These are phyloP conservation scores for Tricholoma matsutake DNA, from an alignment of 768 basidiomycete genomes.

Conservation along the genomic window DNA sequence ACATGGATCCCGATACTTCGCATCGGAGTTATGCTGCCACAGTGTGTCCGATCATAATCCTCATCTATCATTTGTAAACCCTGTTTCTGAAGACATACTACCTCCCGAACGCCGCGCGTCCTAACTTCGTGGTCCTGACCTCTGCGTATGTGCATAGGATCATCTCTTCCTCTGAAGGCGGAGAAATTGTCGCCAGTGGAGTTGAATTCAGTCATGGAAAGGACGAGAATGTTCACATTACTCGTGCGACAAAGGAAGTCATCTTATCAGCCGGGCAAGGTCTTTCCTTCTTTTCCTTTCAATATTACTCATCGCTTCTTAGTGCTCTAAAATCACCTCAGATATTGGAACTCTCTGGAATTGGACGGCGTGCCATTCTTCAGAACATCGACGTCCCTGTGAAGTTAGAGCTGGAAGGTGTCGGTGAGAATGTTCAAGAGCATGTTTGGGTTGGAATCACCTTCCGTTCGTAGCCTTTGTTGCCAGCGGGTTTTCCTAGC, in stretches of 20 bases:
- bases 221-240: neutral
- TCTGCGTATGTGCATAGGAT: conserved; percentile 7
- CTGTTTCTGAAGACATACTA: neutral
- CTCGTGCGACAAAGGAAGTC: conserved; percentile 3
- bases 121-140: neutral
- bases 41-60: neutral
- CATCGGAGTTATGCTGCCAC: neutral
- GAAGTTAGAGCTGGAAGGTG: conserved; percentile 35
- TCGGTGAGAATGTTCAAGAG: conserved; percentile 46
- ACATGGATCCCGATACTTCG: neutral
- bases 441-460: conserved; percentile 26
- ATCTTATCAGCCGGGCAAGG: conserved; percentile 4
- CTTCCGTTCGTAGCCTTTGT: conserved; percentile 20
- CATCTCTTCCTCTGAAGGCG: neutral
- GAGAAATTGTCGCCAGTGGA: neutral
- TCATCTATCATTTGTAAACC: neutral
- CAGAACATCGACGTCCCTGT: conserved; percentile 32
- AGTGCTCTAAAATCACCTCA: conserved; percentile 46
- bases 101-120: neutral
- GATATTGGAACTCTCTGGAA: conserved; percentile 57
- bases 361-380: conserved; percentile 43
- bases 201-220: conserved; percentile 3
- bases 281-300: neutral
- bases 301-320: neutral
- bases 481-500: conserved; percentile 15